phyloP scores from a whole-genome alignment of 768 basidiomycete species.

The Gymnopilus dilepis region DNA sequence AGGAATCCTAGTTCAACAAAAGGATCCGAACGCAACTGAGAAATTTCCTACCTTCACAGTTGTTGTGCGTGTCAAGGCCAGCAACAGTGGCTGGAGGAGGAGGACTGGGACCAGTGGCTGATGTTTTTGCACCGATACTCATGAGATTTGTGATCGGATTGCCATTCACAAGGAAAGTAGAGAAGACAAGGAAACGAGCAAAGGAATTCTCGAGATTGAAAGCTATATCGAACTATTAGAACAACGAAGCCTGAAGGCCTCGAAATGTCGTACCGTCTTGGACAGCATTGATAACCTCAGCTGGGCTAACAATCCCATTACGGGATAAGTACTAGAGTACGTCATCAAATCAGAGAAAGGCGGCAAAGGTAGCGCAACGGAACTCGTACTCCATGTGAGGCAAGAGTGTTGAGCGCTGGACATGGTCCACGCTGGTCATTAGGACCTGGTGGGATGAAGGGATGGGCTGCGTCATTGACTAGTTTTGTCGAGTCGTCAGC shows the following conservation, averaged over 20 bases:
- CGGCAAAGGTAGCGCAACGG: neutral
- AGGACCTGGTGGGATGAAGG: slow-evolving; percentile 20
- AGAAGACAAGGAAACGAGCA: slow-evolving; percentile 1
- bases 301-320: slow-evolving; percentile 19
- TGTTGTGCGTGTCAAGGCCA: slow-evolving; percentile 29
- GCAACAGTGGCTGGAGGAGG: slow-evolving; percentile 29
- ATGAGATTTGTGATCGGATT: slow-evolving; percentile 27
- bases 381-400: neutral
- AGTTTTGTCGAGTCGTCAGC: slow-evolving; percentile 27
- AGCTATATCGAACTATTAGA: neutral
- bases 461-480: slow-evolving; percentile 27
- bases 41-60: slow-evolving; percentile 30
- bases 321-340: slow-evolving; percentile 20
- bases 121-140: slow-evolving; percentile 29
- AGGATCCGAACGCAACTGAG: no score
- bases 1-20: no score
- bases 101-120: slow-evolving; percentile 27
- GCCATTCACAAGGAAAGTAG: slow-evolving; percentile 28
- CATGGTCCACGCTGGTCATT: slow-evolving; percentile 28
- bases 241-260: no score
- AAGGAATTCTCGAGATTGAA: slow-evolving; percentile 4
- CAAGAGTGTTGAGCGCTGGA: slow-evolving; percentile 25
- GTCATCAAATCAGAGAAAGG: neutral
- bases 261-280: slow-evolving; percentile 17
- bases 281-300: slow-evolving; percentile 21